phyloP scores from a whole-genome alignment of 805 yeast genomes.

The Suhomyces emberorum region DNA sequence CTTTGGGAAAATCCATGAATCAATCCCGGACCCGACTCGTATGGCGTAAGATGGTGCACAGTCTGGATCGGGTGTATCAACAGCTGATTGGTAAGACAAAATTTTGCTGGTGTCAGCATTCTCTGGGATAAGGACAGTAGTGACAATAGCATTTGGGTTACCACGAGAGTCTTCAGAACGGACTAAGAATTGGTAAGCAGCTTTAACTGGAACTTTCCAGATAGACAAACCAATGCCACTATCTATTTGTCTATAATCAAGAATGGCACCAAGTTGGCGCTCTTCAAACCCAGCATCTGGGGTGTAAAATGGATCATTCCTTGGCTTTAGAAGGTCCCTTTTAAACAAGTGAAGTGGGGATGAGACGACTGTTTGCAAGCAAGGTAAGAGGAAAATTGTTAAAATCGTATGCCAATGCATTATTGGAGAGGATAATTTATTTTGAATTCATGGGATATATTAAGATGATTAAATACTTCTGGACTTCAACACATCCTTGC shows the following conservation, averaged over 20 bases:
- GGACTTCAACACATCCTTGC: too few relatives aligned
- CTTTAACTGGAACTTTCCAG: slow-evolving; percentile 9
- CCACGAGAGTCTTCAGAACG: slow-evolving; percentile 22
- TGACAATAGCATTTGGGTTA: slow-evolving; percentile 22
- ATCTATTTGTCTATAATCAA: slow-evolving; percentile 9
- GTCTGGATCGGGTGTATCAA: slow-evolving; percentile 24
- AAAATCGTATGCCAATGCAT: background rate
- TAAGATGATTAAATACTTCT: too few relatives aligned
- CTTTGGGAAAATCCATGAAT: background rate
- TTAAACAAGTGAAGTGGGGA: background rate
- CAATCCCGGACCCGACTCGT: slow-evolving; percentile 7
- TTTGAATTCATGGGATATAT: too few relatives aligned
- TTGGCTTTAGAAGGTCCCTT: background rate
- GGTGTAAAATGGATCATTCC: slow-evolving; percentile 13
- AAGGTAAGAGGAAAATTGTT: background rate
- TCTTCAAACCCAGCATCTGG: slow-evolving; percentile 15
- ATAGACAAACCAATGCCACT: slow-evolving; percentile 9
- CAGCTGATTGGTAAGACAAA: slow-evolving; percentile 26
- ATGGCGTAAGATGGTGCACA: slow-evolving; percentile 29
- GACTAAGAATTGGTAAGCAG: slow-evolving; percentile 11
- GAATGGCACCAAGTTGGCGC: slow-evolving; percentile 10
- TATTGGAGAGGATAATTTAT: too few relatives aligned
- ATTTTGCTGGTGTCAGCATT: slow-evolving; percentile 25
- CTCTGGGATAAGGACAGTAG: slow-evolving; percentile 28
- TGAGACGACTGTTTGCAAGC: background rate